Percentiles rank a stretch among this genome's conserved stretches.
Evolutionary conservation across 495 filamentous ascomycete genomes (phyloP).

Genomic region (Lepraria neglecta): DNA sequence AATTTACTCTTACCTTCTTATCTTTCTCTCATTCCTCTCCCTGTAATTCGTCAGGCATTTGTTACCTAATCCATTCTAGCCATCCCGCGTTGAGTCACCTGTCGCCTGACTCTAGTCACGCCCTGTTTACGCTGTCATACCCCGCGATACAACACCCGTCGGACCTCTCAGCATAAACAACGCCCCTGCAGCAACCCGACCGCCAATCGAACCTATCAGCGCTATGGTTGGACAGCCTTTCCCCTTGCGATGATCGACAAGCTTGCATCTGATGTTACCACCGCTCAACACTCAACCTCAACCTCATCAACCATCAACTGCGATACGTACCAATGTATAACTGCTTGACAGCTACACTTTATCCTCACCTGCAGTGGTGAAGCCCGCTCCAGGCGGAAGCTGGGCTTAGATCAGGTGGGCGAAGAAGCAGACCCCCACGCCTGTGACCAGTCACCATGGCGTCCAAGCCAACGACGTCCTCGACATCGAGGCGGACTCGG

Average conservation of each 20-base stretch:
- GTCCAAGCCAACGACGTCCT: constrained; percentile 34
- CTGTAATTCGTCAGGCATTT: background rate
- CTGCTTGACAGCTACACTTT: constrained; percentile 39
- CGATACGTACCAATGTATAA: constrained; percentile 39
- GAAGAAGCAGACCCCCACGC: constrained; percentile 12
- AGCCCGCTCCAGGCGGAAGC: background rate
- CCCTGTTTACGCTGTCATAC: constrained; percentile 14
- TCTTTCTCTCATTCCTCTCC: constrained; percentile 1
- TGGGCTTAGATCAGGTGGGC: constrained; percentile 16
- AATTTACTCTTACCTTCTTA: constrained; percentile 3
- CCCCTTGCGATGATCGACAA: constrained; percentile 22
- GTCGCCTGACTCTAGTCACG: constrained; percentile 22
- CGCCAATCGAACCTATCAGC: constrained; percentile 12
- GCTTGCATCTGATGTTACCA: constrained; percentile 16
- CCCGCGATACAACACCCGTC: constrained; percentile 11
- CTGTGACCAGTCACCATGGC: constrained; percentile 35
- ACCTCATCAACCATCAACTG: constrained; percentile 15
- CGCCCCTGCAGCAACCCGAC: constrained; percentile 5
- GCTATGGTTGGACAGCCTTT: constrained; percentile 16
- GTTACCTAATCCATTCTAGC: constrained; percentile 17
- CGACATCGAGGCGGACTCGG: constrained; percentile 42
- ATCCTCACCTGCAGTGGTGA: constrained; percentile 45
- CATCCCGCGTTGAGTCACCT: constrained; percentile 18
- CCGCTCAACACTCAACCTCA: constrained; percentile 13
- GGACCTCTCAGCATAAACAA: constrained; percentile 3